A percentile compares a stretch with the other conserved stretches of the same genome.
These are phyloP conservation scores for Calonectria montana DNA, from an alignment of 2,329 filamentous ascomycete species.

Conservation along the genomic window DNA sequence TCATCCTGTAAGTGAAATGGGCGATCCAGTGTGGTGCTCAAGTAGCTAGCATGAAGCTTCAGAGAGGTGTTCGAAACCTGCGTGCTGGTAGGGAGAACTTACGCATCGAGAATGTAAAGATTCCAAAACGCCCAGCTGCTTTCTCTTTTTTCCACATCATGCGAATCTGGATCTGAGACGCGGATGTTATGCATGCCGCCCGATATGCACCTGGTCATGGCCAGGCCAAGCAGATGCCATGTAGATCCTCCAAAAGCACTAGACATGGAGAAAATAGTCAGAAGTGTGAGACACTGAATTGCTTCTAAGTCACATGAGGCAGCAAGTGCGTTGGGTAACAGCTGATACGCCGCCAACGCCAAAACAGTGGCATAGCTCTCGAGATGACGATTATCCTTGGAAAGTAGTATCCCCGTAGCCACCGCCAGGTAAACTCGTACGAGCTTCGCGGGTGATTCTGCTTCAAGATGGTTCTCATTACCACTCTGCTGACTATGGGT, in stretches of 20 bases:
- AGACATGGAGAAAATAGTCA: conserved; percentile 18
- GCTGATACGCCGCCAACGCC: conserved; percentile 15
- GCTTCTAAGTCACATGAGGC: conserved; percentile 5
- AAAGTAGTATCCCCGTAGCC: conserved; percentile 15
- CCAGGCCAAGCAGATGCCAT: conserved; percentile 24
- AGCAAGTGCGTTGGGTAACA: conserved; percentile 9
- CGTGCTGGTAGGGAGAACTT: neutral
- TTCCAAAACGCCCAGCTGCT: conserved; percentile 18
- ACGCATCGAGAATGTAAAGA: conserved; percentile 23
- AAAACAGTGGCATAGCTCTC: conserved; percentile 22
- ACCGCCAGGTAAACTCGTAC: conserved; percentile 17
- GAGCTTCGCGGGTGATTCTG: conserved; percentile 4
- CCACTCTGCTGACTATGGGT: neutral
- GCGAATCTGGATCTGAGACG: neutral
- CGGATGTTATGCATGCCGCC: conserved; percentile 21
- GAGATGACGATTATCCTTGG: conserved; percentile 16
- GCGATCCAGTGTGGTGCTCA: conserved; percentile 16
- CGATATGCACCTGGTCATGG: conserved; percentile 19
- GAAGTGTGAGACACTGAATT: conserved; percentile 15
- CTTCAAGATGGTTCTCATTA: neutral
- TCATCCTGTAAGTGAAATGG: conserved; percentile 25
- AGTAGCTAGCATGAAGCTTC: neutral
- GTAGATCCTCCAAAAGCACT: conserved; percentile 21
- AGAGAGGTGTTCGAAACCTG: neutral
- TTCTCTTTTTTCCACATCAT: neutral